Evolutionary conservation across 495 filamentous ascomycete genomes (phyloP).

Genomic region (Penicillium diatomitis): DNA sequence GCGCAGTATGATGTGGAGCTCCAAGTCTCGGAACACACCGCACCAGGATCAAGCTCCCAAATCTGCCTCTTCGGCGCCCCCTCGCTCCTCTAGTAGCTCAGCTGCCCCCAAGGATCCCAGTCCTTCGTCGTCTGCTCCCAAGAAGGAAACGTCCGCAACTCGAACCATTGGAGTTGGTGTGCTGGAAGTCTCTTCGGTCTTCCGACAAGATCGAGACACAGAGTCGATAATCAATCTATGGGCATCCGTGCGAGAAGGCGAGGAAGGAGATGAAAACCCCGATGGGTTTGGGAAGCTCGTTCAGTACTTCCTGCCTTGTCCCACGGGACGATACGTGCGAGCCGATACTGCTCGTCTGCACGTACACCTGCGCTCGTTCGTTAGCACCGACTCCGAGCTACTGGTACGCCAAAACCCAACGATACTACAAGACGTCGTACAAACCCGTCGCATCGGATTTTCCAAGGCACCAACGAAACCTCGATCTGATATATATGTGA

Average conservation of each 20-base stretch:
- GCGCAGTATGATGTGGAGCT: conserved; percentile 78
- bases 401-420: conserved; percentile 84
- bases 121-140: conserved; percentile 18
- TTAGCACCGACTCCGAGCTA: conserved; percentile 60
- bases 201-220: conserved; percentile 64
- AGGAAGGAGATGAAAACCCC: conserved; percentile 39
- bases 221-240: conserved; percentile 76
- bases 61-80: conserved; percentile 30
- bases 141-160: conserved; percentile 41
- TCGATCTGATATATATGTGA: conserved; percentile 90
- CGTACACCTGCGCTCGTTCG: conserved; percentile 68
- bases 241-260: conserved; percentile 52
- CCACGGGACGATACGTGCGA: conserved; percentile 62
- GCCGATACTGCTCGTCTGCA: conserved; percentile 65
- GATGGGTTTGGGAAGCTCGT: conserved; percentile 73
- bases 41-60: conserved; percentile 18
- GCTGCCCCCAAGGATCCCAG: conserved; percentile 41
- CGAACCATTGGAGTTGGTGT: conserved; percentile 75
- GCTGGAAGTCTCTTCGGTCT: conserved; percentile 66
- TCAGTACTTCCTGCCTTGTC: conserved; percentile 62
- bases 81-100: conserved; percentile 47
- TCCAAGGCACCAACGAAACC: conserved; percentile 80
- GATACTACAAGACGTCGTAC: conserved; percentile 67
- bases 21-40: conserved; percentile 23
- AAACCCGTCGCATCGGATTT: conserved; percentile 87